phyloP scores from a whole-genome alignment of 139 green algal species.

The Trebouxia sp. region DNA sequence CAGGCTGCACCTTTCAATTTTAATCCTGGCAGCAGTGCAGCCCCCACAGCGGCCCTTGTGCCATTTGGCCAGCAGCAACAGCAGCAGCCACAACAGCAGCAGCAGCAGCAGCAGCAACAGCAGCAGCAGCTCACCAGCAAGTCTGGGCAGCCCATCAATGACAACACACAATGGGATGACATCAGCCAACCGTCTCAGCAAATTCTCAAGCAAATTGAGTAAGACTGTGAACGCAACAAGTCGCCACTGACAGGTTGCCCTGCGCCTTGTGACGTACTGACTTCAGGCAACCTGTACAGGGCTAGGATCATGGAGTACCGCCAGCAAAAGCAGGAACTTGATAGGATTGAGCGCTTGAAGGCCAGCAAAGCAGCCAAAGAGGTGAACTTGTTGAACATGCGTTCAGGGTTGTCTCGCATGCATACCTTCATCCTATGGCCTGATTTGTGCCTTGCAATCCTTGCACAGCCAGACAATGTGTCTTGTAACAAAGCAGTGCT shows the following conservation, averaged over 20 bases:
- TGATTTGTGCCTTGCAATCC: background rate
- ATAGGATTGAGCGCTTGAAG: conserved; percentile 39
- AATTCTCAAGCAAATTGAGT: conserved; percentile 53
- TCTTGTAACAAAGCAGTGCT: too few relatives aligned
- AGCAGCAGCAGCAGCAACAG: conserved; percentile 35
- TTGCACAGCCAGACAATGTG: too few relatives aligned
- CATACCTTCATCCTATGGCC: too few relatives aligned
- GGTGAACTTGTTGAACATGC: too few relatives aligned
- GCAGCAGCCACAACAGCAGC: conserved; percentile 29
- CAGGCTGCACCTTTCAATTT: background rate
- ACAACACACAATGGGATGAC: conserved; percentile 59
- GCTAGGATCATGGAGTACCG: background rate
- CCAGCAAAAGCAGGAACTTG: conserved; percentile 40
- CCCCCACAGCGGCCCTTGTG: background rate
- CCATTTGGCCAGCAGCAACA: conserved; percentile 4
- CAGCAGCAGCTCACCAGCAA: conserved; percentile 40
- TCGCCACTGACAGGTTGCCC: too few relatives aligned
- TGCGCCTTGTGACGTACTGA: too few relatives aligned
- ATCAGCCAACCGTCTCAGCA: conserved; percentile 48
- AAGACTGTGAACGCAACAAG: too few relatives aligned
- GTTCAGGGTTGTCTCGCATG: background rate
- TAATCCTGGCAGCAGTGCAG: background rate
- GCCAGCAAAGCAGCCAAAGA: conserved; percentile 24
- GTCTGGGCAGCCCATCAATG: conserved; percentile 44
- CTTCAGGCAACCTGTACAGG: too few relatives aligned